Conservation (phyloP, 2,329 filamentous ascomycete species). For the Sporothrix brasiliensis region DNA sequence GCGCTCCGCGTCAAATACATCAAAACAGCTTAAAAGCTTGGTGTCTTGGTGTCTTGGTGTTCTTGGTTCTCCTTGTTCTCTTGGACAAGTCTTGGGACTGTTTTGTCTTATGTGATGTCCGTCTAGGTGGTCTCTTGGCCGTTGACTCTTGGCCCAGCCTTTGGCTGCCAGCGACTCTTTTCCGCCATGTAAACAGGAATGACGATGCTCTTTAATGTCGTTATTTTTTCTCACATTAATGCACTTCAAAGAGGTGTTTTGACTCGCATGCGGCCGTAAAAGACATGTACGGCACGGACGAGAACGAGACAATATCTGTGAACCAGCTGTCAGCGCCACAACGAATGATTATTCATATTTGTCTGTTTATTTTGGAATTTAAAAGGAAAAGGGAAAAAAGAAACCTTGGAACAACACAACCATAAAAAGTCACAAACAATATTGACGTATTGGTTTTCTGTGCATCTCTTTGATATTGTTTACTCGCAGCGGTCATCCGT, state of each 20-base stretch:
- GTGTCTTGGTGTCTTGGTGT: background rate
- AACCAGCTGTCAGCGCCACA: background rate
- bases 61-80: constrained; percentile 1
- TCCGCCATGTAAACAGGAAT: background rate
- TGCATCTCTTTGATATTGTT: background rate
- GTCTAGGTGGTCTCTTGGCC: background rate
- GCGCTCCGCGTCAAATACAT: background rate
- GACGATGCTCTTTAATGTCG: background rate
- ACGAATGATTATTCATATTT: too few species aligned
- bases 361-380: too few species aligned
- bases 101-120: background rate
- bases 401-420: too few species aligned
- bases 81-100: background rate
- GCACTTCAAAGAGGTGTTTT: background rate
- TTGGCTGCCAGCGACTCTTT: background rate
- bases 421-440: too few species aligned
- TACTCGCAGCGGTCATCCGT: background rate
- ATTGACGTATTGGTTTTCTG: background rate
- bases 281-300: too few species aligned
- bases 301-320: background rate
- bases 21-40: constrained; percentile 7
- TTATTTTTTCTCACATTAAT: background rate
- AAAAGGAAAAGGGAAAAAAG: too few species aligned
- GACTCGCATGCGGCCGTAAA: background rate
- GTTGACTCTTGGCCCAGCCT: background rate